These are phyloP conservation scores for Boletus coccyginus DNA, from an alignment of 768 basidiomycete species.

Conservation along the genomic window DNA sequence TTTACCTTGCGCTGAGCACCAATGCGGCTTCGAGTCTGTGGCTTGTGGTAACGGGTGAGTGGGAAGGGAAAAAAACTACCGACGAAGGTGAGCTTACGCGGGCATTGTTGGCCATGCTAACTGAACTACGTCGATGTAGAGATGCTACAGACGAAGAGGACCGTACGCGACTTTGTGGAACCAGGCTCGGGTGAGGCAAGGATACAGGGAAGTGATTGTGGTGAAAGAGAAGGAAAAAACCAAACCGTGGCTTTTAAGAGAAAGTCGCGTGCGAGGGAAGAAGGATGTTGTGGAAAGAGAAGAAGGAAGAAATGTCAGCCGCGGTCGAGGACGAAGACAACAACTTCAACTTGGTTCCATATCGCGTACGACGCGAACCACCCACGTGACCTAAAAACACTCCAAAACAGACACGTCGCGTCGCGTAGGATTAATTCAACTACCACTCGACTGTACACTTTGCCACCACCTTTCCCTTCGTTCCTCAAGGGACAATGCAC, in stretches of 20 bases:
- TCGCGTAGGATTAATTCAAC: conserved; percentile 1
- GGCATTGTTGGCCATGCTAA: conserved; percentile 55
- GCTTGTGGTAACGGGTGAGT: conserved; percentile 36
- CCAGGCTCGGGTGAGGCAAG: not conserved
- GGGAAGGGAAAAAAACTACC: not conserved
- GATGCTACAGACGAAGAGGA: conserved; percentile 24
- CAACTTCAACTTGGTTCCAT: conserved; percentile 10
- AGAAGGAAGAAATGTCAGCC: conserved; percentile 34
- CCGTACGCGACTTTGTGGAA: conserved; percentile 14
- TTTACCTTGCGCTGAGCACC: conserved; percentile 64
- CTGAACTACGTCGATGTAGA: conserved; percentile 3
- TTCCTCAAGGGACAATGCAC: conserved; percentile 13
- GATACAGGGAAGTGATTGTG: conserved; percentile 29
- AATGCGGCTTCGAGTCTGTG: conserved; percentile 64
- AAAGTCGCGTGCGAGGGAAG: conserved; percentile 24
- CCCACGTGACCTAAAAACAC: conserved; percentile 38
- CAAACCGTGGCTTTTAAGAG: conserved; percentile 23
- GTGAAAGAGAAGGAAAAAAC: conserved; percentile 33
- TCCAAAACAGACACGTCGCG: conserved; percentile 37
- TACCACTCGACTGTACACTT: conserved; percentile 3
- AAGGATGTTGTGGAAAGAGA: conserved; percentile 11
- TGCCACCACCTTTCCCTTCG: conserved; percentile 46
- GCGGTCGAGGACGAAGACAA: conserved; percentile 30
- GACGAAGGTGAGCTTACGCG: conserved; percentile 45
- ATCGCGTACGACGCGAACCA: conserved; percentile 38